These are phyloP conservation scores for Canavalia ensiformis DNA, from an alignment of 306 rosid species.

Conservation along the genomic window DNA sequence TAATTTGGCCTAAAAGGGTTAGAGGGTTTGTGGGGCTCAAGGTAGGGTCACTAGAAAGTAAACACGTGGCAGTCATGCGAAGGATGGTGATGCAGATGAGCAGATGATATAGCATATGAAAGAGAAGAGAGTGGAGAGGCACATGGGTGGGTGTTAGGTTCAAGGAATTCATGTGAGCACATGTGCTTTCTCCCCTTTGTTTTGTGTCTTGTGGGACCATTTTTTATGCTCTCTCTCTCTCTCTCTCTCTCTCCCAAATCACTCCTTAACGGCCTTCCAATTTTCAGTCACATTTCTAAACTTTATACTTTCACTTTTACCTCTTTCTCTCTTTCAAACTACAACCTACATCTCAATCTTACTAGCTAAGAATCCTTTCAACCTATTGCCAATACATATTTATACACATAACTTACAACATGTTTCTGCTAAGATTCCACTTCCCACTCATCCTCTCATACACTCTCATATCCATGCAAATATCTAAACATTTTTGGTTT, in stretches of 20 bases:
- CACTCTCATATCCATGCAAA: neutral
- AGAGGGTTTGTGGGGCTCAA: constrained; percentile 75
- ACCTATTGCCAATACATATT: neutral
- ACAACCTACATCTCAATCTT: constrained; percentile 8
- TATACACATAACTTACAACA: too few relatives aligned
- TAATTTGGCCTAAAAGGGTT: constrained; percentile 41
- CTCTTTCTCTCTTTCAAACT: neutral
- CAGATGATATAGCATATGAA: constrained; percentile 59
- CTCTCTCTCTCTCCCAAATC: neutral
- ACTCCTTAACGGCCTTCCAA: constrained; percentile 36
- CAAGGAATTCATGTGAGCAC: constrained; percentile 96
- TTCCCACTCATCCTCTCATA: neutral
- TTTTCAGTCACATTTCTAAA: constrained; percentile 19
- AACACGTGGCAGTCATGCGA: constrained; percentile 81
- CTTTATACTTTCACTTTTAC: constrained; percentile 37
- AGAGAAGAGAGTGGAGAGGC: constrained; percentile 69
- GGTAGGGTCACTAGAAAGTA: constrained; percentile 58
- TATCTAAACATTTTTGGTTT: too few relatives aligned
- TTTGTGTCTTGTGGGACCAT: constrained; percentile 63
- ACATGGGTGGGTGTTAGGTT: constrained; percentile 94
- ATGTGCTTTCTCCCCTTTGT: constrained; percentile 70
- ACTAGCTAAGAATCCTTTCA: constrained; percentile 36
- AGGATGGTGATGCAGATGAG: constrained; percentile 60
- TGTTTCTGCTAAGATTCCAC: neutral
- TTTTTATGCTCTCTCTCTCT: neutral